Conservation (phyloP, 805 yeast species). For the Saccharomycopsis fermentans region DNA sequence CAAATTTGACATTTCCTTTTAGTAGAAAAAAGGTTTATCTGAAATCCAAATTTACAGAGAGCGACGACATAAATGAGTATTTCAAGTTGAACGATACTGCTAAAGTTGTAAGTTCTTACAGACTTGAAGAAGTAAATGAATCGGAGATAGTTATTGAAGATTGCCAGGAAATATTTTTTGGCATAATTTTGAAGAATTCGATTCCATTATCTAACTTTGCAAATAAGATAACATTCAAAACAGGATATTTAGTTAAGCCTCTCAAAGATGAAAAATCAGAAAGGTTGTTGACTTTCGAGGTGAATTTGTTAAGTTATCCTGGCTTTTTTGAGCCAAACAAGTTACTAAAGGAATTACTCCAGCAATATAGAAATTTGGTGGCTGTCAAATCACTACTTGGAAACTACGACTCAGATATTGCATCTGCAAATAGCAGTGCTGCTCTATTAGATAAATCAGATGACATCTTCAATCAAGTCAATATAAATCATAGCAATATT, state of each 20-base stretch:
- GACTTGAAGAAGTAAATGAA: neutral
- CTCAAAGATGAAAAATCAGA: slow-evolving; percentile 22
- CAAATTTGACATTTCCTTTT: slow-evolving; percentile 27
- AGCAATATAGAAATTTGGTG: slow-evolving; percentile 52
- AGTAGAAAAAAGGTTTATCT: slow-evolving; percentile 23
- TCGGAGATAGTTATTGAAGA: slow-evolving; percentile 35
- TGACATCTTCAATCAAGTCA: neutral
- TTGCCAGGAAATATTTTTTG: slow-evolving; percentile 41
- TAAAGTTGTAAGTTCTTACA: neutral
- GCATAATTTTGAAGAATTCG: slow-evolving; percentile 47
- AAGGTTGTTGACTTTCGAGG: slow-evolving; percentile 39
- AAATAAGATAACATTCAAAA: slow-evolving; percentile 55
- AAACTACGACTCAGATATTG: slow-evolving; percentile 26
- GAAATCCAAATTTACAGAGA: neutral
- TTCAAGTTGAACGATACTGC: neutral
- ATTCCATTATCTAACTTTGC: slow-evolving; percentile 64
- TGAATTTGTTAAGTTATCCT: slow-evolving; percentile 65
- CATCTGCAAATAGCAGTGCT: neutral
- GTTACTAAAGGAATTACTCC: slow-evolving; percentile 44
- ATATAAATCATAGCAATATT: neutral
- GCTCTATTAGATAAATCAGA: neutral
- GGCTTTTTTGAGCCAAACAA: slow-evolving; percentile 47
- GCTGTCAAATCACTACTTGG: slow-evolving; percentile 26
- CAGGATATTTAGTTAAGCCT: slow-evolving; percentile 54
- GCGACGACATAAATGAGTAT: neutral